Evolutionary conservation across 768 basidiomycete genomes (phyloP).

Genomic region (Lactarius indigo): DNA sequence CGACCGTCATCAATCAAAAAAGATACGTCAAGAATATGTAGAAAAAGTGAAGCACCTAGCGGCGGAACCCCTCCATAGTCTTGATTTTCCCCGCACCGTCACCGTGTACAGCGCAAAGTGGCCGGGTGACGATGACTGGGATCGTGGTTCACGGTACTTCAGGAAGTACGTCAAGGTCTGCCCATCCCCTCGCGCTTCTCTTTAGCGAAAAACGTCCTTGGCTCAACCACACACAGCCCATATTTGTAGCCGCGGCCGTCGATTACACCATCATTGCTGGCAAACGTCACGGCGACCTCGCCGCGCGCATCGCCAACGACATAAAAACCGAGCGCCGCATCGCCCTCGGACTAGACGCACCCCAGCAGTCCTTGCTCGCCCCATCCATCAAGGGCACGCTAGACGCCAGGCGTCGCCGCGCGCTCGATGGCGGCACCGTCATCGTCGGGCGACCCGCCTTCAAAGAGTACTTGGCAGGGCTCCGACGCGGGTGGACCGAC

Average conservation of each 20-base stretch:
- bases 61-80: constrained; percentile 58
- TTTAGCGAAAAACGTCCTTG: constrained; percentile 20
- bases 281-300: constrained; percentile 81
- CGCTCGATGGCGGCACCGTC: constrained; percentile 79
- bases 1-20: constrained; percentile 78
- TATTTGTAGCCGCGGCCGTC: constrained; percentile 89
- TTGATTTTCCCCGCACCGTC: constrained; percentile 73
- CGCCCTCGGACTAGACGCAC: constrained; percentile 58
- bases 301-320: constrained; percentile 68
- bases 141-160: constrained; percentile 83
- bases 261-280: constrained; percentile 86
- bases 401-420: constrained; percentile 50
- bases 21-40: constrained; percentile 73
- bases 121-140: constrained; percentile 92
- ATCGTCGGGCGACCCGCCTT: constrained; percentile 85
- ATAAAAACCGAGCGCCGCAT: constrained; percentile 67
- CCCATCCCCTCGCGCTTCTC: constrained; percentile 9
- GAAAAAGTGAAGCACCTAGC: constrained; percentile 77
- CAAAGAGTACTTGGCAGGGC: constrained; percentile 92
- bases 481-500: constrained; percentile 81
- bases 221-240: constrained; percentile 54
- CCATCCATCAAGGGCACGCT: constrained; percentile 53
- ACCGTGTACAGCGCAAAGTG: constrained; percentile 86
- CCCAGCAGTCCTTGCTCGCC: constrained; percentile 39
- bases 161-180: constrained; percentile 95